Evolutionary conservation across 1,139 yeast genomes (phyloP), one percentile per base, ranked within the genome.

Genomic region (Protomyces inundatus): DNA sequence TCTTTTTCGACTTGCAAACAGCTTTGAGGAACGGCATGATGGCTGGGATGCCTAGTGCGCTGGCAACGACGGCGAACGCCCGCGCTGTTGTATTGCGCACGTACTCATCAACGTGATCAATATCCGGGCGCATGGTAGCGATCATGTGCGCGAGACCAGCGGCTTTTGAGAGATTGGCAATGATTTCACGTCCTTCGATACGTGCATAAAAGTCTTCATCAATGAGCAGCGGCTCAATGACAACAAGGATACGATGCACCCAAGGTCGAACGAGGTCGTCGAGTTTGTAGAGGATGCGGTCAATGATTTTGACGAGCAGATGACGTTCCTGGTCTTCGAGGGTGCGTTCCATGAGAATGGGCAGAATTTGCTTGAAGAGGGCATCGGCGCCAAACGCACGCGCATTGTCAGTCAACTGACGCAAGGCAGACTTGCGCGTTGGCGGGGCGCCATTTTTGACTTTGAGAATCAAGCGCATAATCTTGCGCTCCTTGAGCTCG

Each of bases 281-380:
- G 23, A 90, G 76, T 68, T 81, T 85, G 72, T 81, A 82, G 16
- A 91, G 73, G 0, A 89, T 79, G 52, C 96, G 78, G 45, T 87
- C 90, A 12, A 88, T 76, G 7, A 88, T 82, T 72, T 90, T 91
- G 10, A 90, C 88, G 65, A 91, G 77, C 14, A 89, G 74, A 75
- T 90, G 96, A 37, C 96, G 80, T 72, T 91, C 97, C 69, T 86
- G 90, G 62, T 88, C 95, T 68, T 87, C 95, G 50, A 90, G 76
- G 6, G 82, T 76, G 33, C 85, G 85, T 68, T 90, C 97, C 72
- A 87, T 77, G 46, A 91, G 75, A 16, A 91, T 75, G 0, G 97
- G 96, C 14, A 91, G 77, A 6, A 89, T 79, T 67, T 84, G 86
- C 65, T 83, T 82, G 70, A 91, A 86, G 30, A 90, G 73, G 0